phyloP scores from a whole-genome alignment of 805 yeast genomes.

The Schwanniomyces polymorphus region DNA sequence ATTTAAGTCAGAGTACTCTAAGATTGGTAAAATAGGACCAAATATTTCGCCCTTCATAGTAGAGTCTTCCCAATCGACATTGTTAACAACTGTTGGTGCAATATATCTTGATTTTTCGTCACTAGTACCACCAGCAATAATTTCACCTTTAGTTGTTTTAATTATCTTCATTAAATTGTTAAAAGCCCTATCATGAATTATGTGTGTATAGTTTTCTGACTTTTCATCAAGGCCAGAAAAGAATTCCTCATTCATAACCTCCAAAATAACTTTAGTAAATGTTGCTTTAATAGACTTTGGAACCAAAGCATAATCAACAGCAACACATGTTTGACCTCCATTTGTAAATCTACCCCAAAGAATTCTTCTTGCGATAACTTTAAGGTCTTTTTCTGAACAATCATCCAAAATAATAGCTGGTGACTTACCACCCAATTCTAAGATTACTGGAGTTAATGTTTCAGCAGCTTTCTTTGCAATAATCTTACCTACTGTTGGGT shows the following conservation, averaged over 20 bases:
- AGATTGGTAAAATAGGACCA: conserved; percentile 81
- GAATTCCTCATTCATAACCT: conserved; percentile 41
- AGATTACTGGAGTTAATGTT: conserved; percentile 71
- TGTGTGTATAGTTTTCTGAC: conserved; percentile 49
- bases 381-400: conserved; percentile 43
- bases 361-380: conserved; percentile 55
- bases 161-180: conserved; percentile 47
- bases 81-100: conserved; percentile 71
- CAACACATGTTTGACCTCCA: conserved; percentile 89
- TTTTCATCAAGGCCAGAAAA: conserved; percentile 38
- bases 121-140: conserved; percentile 48
- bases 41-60: conserved; percentile 77
- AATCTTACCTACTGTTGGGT: conserved; percentile 69
- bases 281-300: conserved; percentile 56
- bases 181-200: conserved; percentile 57
- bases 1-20: conserved; percentile 49
- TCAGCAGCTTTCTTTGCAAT: conserved; percentile 84
- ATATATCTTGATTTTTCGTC: conserved; percentile 47
- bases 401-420: conserved; percentile 71
- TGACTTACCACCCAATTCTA: conserved; percentile 92
- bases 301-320: conserved; percentile 81
- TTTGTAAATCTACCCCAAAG: conserved; percentile 78
- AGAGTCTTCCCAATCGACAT: conserved; percentile 64
- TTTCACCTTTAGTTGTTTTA: conserved; percentile 48
- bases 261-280: conserved; percentile 43